Evolutionary conservation across 805 yeast genomes (phyloP).

Genomic region (Hanseniaspora taiwanica): DNA sequence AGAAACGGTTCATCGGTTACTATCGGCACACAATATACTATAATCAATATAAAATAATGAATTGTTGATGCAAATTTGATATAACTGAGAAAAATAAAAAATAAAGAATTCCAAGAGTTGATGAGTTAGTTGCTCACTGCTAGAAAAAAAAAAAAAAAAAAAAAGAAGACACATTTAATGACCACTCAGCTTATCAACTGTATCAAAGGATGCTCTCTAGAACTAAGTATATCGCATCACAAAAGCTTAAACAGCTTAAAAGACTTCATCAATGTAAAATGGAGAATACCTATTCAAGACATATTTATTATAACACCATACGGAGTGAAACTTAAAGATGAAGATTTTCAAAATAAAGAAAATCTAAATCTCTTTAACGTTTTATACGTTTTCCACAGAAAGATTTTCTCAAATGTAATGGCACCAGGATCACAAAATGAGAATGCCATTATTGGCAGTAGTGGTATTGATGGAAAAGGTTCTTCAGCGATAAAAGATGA

Average conservation of each 20-base stretch:
- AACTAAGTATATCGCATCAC: slow-evolving; percentile 28
- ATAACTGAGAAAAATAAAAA: neutral
- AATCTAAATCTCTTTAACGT: neutral
- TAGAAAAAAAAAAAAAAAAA: too few species aligned
- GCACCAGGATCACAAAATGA: slow-evolving; percentile 1
- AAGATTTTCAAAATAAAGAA: slow-evolving; percentile 23
- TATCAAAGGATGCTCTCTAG: slow-evolving; percentile 29
- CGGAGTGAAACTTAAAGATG: slow-evolving; percentile 42
- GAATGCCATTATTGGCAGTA: too few species aligned
- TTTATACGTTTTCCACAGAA: slow-evolving; percentile 45
- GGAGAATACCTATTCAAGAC: slow-evolving; percentile 29
- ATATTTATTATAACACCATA: slow-evolving; percentile 47
- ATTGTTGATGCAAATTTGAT: neutral
- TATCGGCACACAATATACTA: too few species aligned
- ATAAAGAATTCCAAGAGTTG: too few species aligned
- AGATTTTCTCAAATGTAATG: slow-evolving; percentile 31
- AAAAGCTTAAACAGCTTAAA: slow-evolving; percentile 30
- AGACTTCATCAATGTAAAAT: slow-evolving; percentile 27
- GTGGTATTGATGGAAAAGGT: too few species aligned
- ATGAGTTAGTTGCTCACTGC: too few species aligned
- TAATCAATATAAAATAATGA: too few species aligned
- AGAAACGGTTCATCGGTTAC: too few species aligned
- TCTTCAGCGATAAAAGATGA: neutral
- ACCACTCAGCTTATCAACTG: slow-evolving; percentile 25
- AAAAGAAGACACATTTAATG: slow-evolving; percentile 4